Evolutionary conservation across 2,329 filamentous ascomycete species (phyloP).

Genomic region (Emmonsiellopsis sp.): DNA sequence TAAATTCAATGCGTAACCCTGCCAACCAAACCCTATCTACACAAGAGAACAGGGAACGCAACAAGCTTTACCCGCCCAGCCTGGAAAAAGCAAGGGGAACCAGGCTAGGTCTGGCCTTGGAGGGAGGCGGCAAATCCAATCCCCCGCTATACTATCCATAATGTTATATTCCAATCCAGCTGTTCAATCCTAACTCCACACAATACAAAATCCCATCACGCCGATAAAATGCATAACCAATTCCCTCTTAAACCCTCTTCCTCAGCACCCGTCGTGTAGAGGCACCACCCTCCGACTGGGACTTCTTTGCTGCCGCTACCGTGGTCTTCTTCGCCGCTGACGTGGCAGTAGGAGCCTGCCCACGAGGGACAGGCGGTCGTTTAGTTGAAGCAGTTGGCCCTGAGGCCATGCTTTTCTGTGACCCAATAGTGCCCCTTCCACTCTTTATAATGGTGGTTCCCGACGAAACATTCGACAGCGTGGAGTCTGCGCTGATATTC

Average conservation of each 20-base stretch:
- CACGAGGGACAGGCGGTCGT: constrained; percentile 21
- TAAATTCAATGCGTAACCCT: no score
- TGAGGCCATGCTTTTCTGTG: constrained; percentile 22
- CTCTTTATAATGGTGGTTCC: constrained; percentile 29
- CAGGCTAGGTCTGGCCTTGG: no score
- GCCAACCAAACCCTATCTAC: no score
- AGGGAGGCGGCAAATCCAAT: no score
- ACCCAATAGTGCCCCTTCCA: constrained; percentile 18
- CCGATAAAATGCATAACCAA: neutral
- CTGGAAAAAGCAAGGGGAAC: no score
- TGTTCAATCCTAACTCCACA: neutral
- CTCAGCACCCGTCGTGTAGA: constrained; percentile 32
- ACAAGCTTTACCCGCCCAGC: no score
- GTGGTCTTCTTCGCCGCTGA: constrained; percentile 27
- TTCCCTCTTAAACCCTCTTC: constrained; percentile 25
- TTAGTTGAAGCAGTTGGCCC: constrained; percentile 19
- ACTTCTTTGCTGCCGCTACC: constrained; percentile 24
- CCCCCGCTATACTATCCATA: no score
- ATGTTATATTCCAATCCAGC: no score
- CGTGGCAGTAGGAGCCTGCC: constrained; percentile 23
- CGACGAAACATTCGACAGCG: constrained; percentile 29
- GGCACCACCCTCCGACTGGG: constrained; percentile 23
- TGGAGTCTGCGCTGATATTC: constrained; percentile 24
- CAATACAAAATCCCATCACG: neutral
- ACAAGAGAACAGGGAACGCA: no score